A percentile compares a stretch with the other conserved stretches of the same genome.
Conservation (phyloP, 139 green algal genomes). For the Chlorella sp. region DNA sequence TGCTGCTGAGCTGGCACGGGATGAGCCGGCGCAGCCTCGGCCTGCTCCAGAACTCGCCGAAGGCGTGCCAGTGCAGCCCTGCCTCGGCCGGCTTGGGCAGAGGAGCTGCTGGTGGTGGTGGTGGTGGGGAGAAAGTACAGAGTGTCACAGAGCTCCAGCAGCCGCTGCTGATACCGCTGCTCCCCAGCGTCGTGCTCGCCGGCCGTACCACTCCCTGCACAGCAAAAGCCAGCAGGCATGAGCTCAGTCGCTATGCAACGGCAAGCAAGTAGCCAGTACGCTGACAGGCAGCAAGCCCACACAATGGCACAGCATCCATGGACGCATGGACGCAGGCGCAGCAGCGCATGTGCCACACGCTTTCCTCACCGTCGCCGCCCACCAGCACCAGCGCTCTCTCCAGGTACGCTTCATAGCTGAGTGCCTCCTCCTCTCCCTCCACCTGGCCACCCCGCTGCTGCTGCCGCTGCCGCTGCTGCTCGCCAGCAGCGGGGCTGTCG, state of each 20-base stretch:
- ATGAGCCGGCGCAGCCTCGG: not conserved
- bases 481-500: not conserved
- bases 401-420: not conserved
- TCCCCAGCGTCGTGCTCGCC: not conserved
- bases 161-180: not conserved
- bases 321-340: not conserved
- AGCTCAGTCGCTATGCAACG: not conserved
- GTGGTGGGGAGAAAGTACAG: not conserved
- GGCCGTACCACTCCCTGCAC: not conserved
- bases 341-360: not conserved
- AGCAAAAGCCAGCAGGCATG: not conserved
- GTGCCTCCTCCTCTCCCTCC: too few species aligned
- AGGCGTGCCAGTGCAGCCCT: not conserved
- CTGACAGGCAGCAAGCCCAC: not conserved
- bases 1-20: not conserved
- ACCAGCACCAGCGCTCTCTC: not conserved
- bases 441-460: not conserved
- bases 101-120: not conserved
- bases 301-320: not conserved
- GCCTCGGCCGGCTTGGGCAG: not conserved
- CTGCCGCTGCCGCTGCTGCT: not conserved
- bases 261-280: not conserved
- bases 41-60: not conserved
- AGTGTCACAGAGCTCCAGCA: constrained; percentile 6
- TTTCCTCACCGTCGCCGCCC: not conserved